Conservation (phyloP, 306 rosid genomes). For the Quercus berberidifolia region DNA sequence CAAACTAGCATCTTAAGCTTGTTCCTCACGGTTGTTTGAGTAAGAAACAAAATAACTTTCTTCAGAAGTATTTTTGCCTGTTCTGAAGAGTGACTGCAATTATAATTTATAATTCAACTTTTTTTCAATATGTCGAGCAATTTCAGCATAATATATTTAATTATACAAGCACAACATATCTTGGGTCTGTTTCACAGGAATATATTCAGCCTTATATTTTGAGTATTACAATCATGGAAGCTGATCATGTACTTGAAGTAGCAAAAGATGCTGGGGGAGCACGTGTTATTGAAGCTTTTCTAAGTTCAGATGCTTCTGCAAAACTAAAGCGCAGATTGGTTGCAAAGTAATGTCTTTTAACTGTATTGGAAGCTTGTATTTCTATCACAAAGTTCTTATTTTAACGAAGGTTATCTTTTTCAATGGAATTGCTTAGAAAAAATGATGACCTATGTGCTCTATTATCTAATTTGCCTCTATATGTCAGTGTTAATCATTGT, state of each 20-base stretch:
- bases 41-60: background rate
- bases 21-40: background rate
- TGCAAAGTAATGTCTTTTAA: slow-evolving; percentile 49
- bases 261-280: slow-evolving; percentile 70
- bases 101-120: background rate
- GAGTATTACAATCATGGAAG: slow-evolving; percentile 66
- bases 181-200: slow-evolving; percentile 43
- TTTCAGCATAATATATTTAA: background rate
- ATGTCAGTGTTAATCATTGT: background rate
- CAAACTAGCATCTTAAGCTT: background rate
- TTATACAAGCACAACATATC: background rate
- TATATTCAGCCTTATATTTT: slow-evolving; percentile 61
- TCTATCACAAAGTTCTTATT: slow-evolving; percentile 11
- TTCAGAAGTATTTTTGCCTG: background rate
- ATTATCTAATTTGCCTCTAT: background rate
- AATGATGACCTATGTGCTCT: background rate
- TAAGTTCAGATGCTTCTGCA: slow-evolving; percentile 64
- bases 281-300: slow-evolving; percentile 81
- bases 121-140: background rate
- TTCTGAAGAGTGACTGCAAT: background rate
- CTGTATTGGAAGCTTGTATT: slow-evolving; percentile 21
- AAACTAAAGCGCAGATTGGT: slow-evolving; percentile 72
- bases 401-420: background rate
- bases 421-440: background rate
- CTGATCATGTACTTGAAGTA: slow-evolving; percentile 53